These are phyloP conservation scores for Porphyrellus cyaneotinctus DNA, from an alignment of 768 basidiomycete genomes.

Conservation along the genomic window DNA sequence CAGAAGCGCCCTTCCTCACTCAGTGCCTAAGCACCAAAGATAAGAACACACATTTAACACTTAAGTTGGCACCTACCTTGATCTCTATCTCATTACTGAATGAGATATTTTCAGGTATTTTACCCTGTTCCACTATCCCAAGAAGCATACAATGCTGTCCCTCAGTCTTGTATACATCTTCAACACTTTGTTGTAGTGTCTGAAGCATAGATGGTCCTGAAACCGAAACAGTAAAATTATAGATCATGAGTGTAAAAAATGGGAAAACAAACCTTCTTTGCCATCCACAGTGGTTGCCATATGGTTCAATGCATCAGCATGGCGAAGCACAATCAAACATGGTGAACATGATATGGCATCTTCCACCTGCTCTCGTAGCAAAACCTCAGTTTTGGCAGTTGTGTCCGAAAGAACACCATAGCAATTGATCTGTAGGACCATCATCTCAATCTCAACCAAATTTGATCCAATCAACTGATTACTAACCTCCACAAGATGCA, in stretches of 20 bases:
- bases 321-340: slow-evolving; percentile 75
- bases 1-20: slow-evolving; percentile 67
- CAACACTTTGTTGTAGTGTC: slow-evolving; percentile 60
- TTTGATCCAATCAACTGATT: background rate
- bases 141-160: slow-evolving; percentile 74
- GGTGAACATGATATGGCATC: slow-evolving; percentile 77
- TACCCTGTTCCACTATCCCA: slow-evolving; percentile 65
- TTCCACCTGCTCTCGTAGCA: slow-evolving; percentile 68
- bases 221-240: background rate
- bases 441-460: background rate
- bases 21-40: slow-evolving; percentile 55
- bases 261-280: slow-evolving; percentile 45
- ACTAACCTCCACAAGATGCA: slow-evolving; percentile 74
- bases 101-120: slow-evolving; percentile 57
- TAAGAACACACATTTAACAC: background rate
- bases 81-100: slow-evolving; percentile 86
- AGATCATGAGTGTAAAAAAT: background rate
- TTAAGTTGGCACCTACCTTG: slow-evolving; percentile 44
- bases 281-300: slow-evolving; percentile 57
- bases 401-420: slow-evolving; percentile 80
- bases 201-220: slow-evolving; percentile 58
- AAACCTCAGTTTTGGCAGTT: slow-evolving; percentile 68
- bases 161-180: slow-evolving; percentile 51
- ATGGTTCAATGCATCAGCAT: slow-evolving; percentile 75
- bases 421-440: slow-evolving; percentile 68